Conservation (phyloP, 1,284 basidiomycete genomes). For the Naganishia liquefaciens region DNA sequence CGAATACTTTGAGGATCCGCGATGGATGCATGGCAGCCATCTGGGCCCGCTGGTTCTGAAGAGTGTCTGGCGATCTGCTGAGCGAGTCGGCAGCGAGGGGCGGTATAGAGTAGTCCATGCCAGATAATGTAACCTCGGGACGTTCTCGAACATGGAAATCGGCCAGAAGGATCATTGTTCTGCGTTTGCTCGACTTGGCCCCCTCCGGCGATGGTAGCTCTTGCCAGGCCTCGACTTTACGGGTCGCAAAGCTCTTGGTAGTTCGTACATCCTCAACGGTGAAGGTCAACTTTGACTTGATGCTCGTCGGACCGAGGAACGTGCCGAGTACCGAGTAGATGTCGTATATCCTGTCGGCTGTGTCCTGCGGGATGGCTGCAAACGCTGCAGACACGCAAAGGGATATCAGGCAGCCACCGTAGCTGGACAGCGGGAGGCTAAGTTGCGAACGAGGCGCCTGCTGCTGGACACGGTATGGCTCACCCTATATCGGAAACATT, state of each 20-base stretch:
- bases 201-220: neutral
- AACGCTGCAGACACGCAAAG: slow-evolving; percentile 19
- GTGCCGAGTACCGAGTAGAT: slow-evolving; percentile 25
- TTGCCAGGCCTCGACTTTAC: slow-evolving; percentile 24
- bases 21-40: neutral
- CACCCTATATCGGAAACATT: slow-evolving; percentile 19
- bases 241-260: slow-evolving; percentile 26
- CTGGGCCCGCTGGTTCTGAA: slow-evolving; percentile 5
- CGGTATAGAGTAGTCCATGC: slow-evolving; percentile 10
- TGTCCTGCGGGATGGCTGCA: slow-evolving; percentile 8
- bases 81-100: neutral
- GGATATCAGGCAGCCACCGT: slow-evolving; percentile 15
- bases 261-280: slow-evolving; percentile 16
- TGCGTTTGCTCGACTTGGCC: neutral
- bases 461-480: neutral
- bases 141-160: slow-evolving; percentile 24
- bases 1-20: slow-evolving; percentile 7
- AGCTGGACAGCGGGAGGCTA: neutral
- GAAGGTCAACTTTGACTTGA: slow-evolving; percentile 4
- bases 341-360: slow-evolving; percentile 18
- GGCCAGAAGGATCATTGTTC: slow-evolving; percentile 24
- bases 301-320: slow-evolving; percentile 25
- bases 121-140: neutral
- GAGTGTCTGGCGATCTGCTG: neutral
- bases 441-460: neutral